Base-by-base conservation (phyloP, 108 stramenopile species). In the Skeletonema grethae region DNA sequence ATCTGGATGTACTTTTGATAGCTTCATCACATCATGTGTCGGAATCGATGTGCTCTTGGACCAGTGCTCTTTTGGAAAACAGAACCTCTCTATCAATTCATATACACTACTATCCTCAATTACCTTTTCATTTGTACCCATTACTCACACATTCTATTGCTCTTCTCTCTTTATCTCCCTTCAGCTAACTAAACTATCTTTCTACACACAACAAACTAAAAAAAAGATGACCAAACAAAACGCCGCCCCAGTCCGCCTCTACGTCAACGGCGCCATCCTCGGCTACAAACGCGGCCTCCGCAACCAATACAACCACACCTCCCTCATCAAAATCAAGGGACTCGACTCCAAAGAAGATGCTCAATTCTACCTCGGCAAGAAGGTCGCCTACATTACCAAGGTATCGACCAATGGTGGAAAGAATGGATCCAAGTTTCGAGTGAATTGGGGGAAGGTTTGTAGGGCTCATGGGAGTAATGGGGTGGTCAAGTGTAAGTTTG, bases 351-450 rank as follows among this genome's bases (percentile, higher is more conserved):
- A 92, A 84, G 87, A 94, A 62, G 97, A 91, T 18, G 88, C 90
- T 43, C 83, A 95, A 35, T 99, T 98, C 77, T 99, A 99, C 92
- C 84, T 98, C 35, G 99, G 99, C 57, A 99, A 99, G 93, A 88
- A 90, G 57, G 84, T 99, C 57, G 99, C 98, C 29, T 99, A 97
- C 86, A 97, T 99, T 76, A 99, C 98, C 90, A 99, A 98, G 95
- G 85, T 43, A 4, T 83, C 76, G 12, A 83, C 72, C 57, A 53
- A 68, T 15, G 80, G 86, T 35, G 83, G 82, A 45, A 92, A 88
- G 83, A 86, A 87, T 61, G 95, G 90, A 68, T 90, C 89, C 71
- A 97, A 98, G 82, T 98, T 96, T 92, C 88, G 98, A 63, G 97
- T 97, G 57, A 97, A 97, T 69, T 99, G 99, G 99, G 99, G 99